Percentiles rank a stretch among this genome's conserved stretches.
Conservation (phyloP, 139 green algal species). For the Raphidocelis subcapitata region DNA sequence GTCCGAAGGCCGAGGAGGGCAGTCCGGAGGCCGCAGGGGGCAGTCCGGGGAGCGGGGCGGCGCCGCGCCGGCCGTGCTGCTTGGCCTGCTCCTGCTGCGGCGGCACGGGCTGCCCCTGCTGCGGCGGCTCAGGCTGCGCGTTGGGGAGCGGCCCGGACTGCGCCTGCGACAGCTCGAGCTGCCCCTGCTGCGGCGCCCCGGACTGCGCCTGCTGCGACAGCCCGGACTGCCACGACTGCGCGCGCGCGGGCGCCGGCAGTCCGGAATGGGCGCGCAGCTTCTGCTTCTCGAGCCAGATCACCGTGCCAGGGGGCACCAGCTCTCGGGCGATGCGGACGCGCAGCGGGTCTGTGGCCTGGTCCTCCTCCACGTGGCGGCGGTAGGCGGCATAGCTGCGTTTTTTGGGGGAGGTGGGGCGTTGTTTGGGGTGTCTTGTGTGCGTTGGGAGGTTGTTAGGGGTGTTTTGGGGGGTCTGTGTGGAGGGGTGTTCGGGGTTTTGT, state of each 20-base stretch:
- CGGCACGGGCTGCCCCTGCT: too few species aligned
- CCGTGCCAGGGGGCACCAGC: constrained; percentile 22
- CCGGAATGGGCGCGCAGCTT: constrained; percentile 1
- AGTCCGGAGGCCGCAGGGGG: not conserved
- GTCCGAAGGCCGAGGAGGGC: not conserved
- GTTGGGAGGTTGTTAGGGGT: too few species aligned
- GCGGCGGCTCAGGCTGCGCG: too few species aligned
- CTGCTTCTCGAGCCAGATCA: constrained; percentile 23
- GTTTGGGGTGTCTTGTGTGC: too few species aligned
- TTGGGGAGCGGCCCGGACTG: too few species aligned
- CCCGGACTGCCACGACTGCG: too few species aligned
- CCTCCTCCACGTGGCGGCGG: constrained; percentile 7
- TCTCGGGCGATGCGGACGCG: constrained; percentile 29
- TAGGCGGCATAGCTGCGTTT: constrained; percentile 12
- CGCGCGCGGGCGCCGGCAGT: not conserved
- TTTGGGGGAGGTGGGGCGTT: too few species aligned
- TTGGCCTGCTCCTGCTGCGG: constrained; percentile 2
- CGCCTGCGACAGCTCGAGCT: too few species aligned
- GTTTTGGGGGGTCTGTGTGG: too few species aligned
- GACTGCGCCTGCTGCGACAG: too few species aligned
- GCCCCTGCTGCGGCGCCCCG: too few species aligned
- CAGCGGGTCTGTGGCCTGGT: constrained; percentile 12
- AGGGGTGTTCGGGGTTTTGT: too few species aligned
- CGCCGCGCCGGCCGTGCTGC: not conserved
- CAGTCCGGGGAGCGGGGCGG: not conserved